These are phyloP conservation scores for Dioscorea cayenensis DNA, from an alignment of 116 monocot genomes.

Conservation along the genomic window DNA sequence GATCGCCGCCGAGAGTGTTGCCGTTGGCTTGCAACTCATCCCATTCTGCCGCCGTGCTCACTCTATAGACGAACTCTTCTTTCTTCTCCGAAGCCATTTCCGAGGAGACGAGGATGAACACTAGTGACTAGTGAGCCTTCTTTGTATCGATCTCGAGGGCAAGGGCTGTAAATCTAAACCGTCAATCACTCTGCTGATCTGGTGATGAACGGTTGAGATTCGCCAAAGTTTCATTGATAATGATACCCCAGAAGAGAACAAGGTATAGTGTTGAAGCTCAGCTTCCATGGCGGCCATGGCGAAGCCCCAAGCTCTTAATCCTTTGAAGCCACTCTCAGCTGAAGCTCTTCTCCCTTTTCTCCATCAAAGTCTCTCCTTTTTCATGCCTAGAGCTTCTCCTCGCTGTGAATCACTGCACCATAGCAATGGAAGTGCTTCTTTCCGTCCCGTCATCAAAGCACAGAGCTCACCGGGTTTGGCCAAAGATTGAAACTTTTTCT, in stretches of 20 bases:
- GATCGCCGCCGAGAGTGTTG: conserved; percentile 45
- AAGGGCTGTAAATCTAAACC: too few relatives aligned
- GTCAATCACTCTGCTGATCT: too few relatives aligned
- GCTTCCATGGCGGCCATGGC: conserved; percentile 11
- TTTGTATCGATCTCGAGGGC: too few relatives aligned
- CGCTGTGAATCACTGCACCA: background rate
- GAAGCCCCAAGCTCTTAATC: background rate
- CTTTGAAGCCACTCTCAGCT: background rate
- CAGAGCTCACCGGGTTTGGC: conserved; percentile 24
- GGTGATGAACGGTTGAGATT: background rate
- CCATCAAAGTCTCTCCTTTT: background rate
- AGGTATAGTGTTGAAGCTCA: background rate
- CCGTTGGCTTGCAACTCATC: conserved; percentile 57
- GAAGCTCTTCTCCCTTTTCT: background rate
- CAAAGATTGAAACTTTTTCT: background rate
- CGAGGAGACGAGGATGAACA: background rate
- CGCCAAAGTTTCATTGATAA: background rate
- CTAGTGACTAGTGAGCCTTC: too few relatives aligned
- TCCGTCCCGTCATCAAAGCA: conserved; percentile 20
- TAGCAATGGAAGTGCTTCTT: background rate
- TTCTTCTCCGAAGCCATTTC: background rate
- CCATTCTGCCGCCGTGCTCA: conserved; percentile 69
- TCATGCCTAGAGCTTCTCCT: background rate
- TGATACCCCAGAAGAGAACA: background rate
- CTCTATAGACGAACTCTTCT: conserved; percentile 62